Conservation (phyloP, 2,329 filamentous ascomycete species). For the Trichoderma citrinoviride region DNA sequence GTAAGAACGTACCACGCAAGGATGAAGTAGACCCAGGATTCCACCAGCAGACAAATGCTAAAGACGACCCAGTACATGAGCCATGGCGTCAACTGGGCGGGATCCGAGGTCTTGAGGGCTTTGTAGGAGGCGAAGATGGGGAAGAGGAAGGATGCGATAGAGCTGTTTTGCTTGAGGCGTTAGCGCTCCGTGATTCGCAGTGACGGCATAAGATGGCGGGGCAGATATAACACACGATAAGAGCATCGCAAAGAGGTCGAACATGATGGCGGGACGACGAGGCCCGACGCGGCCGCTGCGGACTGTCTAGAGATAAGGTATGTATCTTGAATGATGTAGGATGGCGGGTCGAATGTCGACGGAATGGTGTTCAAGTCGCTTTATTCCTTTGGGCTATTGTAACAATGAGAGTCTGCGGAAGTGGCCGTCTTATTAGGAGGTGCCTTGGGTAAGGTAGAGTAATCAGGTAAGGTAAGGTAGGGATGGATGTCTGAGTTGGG, state of each 20-base stretch:
- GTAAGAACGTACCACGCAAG: conserved; percentile 64
- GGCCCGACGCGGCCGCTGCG: conserved; percentile 30
- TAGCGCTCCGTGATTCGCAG: conserved; percentile 18
- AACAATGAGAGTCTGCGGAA: not conserved
- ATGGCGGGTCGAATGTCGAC: not conserved
- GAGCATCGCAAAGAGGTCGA: conserved; percentile 73
- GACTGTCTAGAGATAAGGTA: conserved; percentile 25
- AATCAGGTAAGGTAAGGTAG: not conserved
- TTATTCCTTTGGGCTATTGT: not conserved
- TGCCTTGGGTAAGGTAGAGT: no score
- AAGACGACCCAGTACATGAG: conserved; percentile 99
- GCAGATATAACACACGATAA: conserved; percentile 61
- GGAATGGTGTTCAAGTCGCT: not conserved
- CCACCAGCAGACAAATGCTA: conserved; percentile 73
- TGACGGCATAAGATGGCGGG: conserved; percentile 20
- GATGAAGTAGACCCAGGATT: conserved; percentile 86
- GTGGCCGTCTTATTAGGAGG: not conserved
- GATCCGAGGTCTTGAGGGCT: conserved; percentile 88
- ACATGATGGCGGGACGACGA: conserved; percentile 52
- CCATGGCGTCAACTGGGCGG: conserved; percentile 90
- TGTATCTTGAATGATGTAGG: no score
- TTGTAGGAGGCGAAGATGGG: conserved; percentile 98
- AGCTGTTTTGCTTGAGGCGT: conserved; percentile 49
- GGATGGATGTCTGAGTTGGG: not conserved
- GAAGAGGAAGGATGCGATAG: conserved; percentile 84